Evolutionary conservation across 2,329 filamentous ascomycete species (phyloP), one percentile per base, ranked within the genome.

Genomic region (Chaetothyriales sp.): DNA sequence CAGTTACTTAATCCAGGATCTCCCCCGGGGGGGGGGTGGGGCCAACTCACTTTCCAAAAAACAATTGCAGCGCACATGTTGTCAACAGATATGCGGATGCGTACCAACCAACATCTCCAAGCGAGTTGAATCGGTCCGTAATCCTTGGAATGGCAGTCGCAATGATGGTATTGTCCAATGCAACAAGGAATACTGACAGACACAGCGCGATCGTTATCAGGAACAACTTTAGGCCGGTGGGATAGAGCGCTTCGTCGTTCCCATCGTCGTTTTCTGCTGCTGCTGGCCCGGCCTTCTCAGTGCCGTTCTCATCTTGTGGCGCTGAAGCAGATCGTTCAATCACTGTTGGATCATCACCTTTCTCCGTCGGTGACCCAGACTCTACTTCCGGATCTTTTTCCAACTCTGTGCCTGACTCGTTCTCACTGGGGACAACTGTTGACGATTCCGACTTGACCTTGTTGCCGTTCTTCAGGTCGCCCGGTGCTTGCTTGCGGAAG

Each of bases 131-230:
- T 37, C 54, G 55, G 51, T 61, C 58, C 13, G 60, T 61, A 43
- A 61, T 61, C 20, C 56, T 58, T 13, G 60, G 60, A 44, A 61
- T 61, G 19, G 60, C 60, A 13, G 60, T 61, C 18, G 60, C 60
- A 22, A 61, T 61, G 48, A 71, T 71, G 0, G 69, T 70, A 46
- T 63, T 60, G 47, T 59, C 56, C 55, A 70, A 56, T 25, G 68
- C 66, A 51, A 69, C 62, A 29, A 68, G 65, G 53, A 70, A 70
- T 5, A 69, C 63, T 5, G 65, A 64, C 18, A 70, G 53, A 54
- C 67, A 67, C 6, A 70, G 51, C 3, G 62, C 66, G 47, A 66
- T 63, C 4, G 64, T 64, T 44, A 70, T 67, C 20, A 69, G 53
- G 9, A 58, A 45, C 47, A 70, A 55, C 50, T 62, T 65, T 51